Base-by-base conservation (phyloP, 768 basidiomycete genomes). In the Phylloporus rhodoxanthus region DNA sequence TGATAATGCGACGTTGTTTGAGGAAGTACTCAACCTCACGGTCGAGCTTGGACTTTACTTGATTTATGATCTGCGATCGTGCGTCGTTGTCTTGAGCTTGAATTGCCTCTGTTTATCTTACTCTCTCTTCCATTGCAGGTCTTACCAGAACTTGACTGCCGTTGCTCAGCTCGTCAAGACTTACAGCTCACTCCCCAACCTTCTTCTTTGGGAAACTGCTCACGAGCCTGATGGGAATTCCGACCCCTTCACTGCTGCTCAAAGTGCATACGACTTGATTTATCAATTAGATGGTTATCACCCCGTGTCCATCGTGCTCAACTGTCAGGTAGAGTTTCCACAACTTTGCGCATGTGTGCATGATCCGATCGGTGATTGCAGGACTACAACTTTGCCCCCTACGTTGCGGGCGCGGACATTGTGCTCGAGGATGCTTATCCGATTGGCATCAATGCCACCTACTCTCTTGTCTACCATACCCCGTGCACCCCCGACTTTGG, bases 21-120 rank as follows among this genome's bases (percentile, higher is more conserved):
- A 58, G 28, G 46, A 66, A 38, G 47, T 58, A 3, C 41, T 68
- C n/a, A 34, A 59, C 14, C 54, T 2, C 32, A 45, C 64, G 4
- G 3, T 36, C 8, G 55, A 55, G 17, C 49, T 59, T 5, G 62
- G 62, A 29, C 53, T 81, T 3, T 90, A 84, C 58, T 65, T 91
- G 28, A 81, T 90, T 75, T 90, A 86, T 56, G 87, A 91, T 58
- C 85, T 91, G 86, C 76, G 87, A 57, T 66, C 64, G 78, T 79
- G 25, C 39, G 70, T 46, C 6, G 19, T 28, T 10, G 1, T 8
- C 15, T 43, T 19, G 20, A 33, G 4, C 20, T 20, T 8, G 37
- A 14, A 6, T n/a, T 6, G 8, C n/a, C 25, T 20, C 2, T 9
- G 17, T 5, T 47, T 4, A 39, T 17, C 45, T 55, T 13, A 42